Evolutionary conservation across 768 basidiomycete species (phyloP), one percentile per base, ranked within the genome.

Genomic region (Hypholoma sublateritium): DNA sequence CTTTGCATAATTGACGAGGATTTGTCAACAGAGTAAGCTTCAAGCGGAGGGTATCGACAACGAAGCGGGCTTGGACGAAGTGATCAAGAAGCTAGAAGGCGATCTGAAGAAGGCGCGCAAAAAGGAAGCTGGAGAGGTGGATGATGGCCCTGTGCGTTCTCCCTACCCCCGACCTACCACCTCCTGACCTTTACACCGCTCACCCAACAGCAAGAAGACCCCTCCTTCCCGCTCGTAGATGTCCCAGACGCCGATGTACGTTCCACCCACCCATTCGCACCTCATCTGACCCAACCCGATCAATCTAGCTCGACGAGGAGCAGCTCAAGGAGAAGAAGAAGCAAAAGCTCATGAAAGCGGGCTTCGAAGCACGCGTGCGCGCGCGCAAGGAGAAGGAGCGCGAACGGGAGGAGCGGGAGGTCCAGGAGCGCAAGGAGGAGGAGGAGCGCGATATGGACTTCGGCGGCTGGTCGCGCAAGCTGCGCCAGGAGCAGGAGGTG

Each of bases 321-420:
- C 81, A 86, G 22, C 69, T 98, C 35, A 98, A 92, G 69, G 97
- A 99, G 72, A 99, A 98, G 76, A 87, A 87, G 66, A 91, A 89
- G 65, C 97, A 99, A 69, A 89, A 86, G 62, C 79, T 98, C 32
- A 76, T 95, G 75, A 98, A 97, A 70, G 93, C 95, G 0, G 93
- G 92, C 1, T 95, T 88, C 69, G 96, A 98, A 56, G 93, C 95
- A 0, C 87, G 97, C 19, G 83, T 86, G 34, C 86, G 93, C 1
- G 84, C 85, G 0, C 83, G 89, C 63, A 85, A 86, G 25, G 96
- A 98, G 71, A 97, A 97, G 64, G 90, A 93, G 64, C 83, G 85
- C 12, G 94, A 95, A 67, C 82, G 81, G 44, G 88, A 88, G 58
- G 90, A 90, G 58, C 85, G 74, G 56, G 93, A 96, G 43, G 19